Conservation (phyloP, 768 basidiomycete genomes). For the Cubamyces sp. region DNA sequence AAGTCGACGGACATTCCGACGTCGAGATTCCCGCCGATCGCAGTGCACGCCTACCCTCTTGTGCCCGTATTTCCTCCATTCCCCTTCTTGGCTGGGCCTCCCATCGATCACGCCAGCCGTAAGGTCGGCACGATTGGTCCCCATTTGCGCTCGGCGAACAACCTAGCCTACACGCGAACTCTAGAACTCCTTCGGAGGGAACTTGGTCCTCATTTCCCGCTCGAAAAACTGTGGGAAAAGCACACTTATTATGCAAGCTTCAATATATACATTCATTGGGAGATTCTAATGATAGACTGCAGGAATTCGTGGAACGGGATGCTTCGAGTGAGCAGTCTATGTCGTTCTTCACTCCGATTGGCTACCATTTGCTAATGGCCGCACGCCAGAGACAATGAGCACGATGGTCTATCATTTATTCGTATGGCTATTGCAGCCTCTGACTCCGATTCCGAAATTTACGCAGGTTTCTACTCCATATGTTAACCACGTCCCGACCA, state of each 20-base stretch:
- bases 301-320: slow-evolving; percentile 46
- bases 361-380: not conserved
- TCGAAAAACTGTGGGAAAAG: slow-evolving; percentile 51
- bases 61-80: slow-evolving; percentile 43
- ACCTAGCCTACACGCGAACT: slow-evolving; percentile 43
- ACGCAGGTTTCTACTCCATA: slow-evolving; percentile 45
- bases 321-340: slow-evolving; percentile 39
- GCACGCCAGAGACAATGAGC: slow-evolving; percentile 42
- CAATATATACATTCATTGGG: not conserved
- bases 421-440: not conserved
- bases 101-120: slow-evolving; percentile 34
- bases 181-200: slow-evolving; percentile 40
- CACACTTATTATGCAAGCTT: slow-evolving; percentile 47
- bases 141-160: slow-evolving; percentile 42
- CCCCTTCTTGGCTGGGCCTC: slow-evolving; percentile 39
- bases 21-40: slow-evolving; percentile 34
- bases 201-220: slow-evolving; percentile 47
- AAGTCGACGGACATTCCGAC: slow-evolving; percentile 32
- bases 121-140: slow-evolving; percentile 34
- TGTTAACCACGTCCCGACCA: slow-evolving; percentile 46
- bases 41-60: slow-evolving; percentile 41
- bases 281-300: not conserved
- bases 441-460: not conserved
- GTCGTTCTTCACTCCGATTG: not conserved
- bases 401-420: slow-evolving; percentile 40